These are phyloP conservation scores for Candida corydali DNA, from an alignment of 805 yeast genomes.

Conservation along the genomic window DNA sequence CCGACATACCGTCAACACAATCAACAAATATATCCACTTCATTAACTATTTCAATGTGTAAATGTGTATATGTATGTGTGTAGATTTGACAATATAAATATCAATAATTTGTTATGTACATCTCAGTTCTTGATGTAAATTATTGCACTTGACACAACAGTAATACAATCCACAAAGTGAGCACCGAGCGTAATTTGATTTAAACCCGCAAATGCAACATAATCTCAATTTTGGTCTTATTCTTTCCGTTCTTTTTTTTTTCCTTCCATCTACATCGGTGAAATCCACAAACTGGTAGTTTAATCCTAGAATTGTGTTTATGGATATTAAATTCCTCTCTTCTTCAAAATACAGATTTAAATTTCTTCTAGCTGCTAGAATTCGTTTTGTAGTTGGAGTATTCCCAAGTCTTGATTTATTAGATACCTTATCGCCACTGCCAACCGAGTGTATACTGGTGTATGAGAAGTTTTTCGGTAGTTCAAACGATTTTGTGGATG, in stretches of 20 bases:
- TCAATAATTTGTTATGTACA: constrained; percentile 17
- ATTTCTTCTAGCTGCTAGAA: constrained; percentile 39
- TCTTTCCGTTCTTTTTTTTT: constrained; percentile 10
- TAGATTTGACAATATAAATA: background rate
- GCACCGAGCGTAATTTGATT: constrained; percentile 36
- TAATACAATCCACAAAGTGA: constrained; percentile 35
- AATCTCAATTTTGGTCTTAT: constrained; percentile 30
- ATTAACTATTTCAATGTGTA: background rate
- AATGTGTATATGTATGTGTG: no score
- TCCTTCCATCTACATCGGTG: constrained; percentile 12
- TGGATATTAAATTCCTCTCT: constrained; percentile 39
- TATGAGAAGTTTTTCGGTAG: constrained; percentile 39
- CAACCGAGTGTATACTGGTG: constrained; percentile 24
- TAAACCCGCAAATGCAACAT: constrained; percentile 39
- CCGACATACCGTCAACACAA: background rate
- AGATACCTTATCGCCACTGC: constrained; percentile 17
- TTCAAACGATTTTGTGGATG: constrained; percentile 34
- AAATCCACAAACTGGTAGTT: constrained; percentile 40
- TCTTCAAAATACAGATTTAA: constrained; percentile 43
- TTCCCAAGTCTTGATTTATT: constrained; percentile 32
- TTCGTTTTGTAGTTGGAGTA: constrained; percentile 41
- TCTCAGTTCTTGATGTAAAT: constrained; percentile 39
- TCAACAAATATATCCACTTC: constrained; percentile 4
- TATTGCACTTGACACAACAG: constrained; percentile 38
- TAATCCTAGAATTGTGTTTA: constrained; percentile 37